Base-by-base conservation (phyloP, 768 basidiomycete species). In the Russula olivacea region DNA sequence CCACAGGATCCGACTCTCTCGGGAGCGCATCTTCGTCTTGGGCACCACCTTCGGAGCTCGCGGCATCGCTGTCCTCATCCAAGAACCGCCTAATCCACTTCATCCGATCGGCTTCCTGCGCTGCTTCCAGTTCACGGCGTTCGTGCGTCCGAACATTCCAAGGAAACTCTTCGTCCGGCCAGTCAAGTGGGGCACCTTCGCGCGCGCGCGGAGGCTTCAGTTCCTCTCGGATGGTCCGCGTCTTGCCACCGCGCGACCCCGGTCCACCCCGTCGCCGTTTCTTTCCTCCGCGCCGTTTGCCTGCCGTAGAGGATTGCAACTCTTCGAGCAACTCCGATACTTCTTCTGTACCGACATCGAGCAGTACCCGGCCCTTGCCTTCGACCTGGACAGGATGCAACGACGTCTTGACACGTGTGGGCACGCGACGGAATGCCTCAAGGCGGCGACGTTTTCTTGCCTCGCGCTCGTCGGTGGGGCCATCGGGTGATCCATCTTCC, bases 161-260 rank as follows among this genome's bases (percentile, higher is more conserved):
- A 23, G 91, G 90, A 69, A 91, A 91, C 72, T 84, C 84, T 9
- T 77, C 67, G 68, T 93, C 91, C 8, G 86, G 86, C 90, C 91
- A 92, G 69, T 89, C 86, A 11, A 89, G 87, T 58, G 74, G 66
- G n/a, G 6, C 47, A 15, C 59, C 56, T 14, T 61, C 64, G 17
- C 61, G 59, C n/a, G 52, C 47, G 30, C 51, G 57, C 8, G 63
- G 40, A 15, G 53, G 51, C 57, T 25, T 45, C 41, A 11, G 41
- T 38, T 61, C 50, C 28, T 43, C 55, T 25, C 43, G 48, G n/a
- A 45, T 40, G 15, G 49, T n/a, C 19, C 61, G 64, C 23, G 25
- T 34, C 50, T 38, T 58, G n/a, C 45, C 55, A 2, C 64, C 60
- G 66, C 55, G 55, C 56, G 59, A 66, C 58, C 70, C 69, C 2